A percentile compares a stretch with the other conserved stretches of the same genome.
Evolutionary conservation across 306 rosid genomes (phyloP).

Genomic region (Rosa persica): DNA sequence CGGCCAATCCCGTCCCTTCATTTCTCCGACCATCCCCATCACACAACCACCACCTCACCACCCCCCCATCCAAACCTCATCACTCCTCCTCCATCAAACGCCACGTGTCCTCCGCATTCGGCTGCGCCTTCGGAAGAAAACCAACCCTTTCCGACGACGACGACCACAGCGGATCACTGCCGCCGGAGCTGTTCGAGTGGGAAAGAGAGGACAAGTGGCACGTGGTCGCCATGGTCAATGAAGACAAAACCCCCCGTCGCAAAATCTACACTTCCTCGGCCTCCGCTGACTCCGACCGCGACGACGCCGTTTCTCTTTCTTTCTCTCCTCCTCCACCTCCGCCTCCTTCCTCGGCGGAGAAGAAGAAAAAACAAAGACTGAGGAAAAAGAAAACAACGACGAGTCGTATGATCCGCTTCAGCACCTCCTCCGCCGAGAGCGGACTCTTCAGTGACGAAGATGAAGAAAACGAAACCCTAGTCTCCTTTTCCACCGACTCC

Average conservation of each 20-base stretch:
- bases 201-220: constrained; percentile 46
- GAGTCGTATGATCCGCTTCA: constrained; percentile 30
- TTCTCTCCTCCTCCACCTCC: constrained; percentile 27
- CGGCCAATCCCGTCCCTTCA: constrained; percentile 36
- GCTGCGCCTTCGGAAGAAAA: constrained; percentile 33
- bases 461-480: constrained; percentile 59
- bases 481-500: constrained; percentile 47
- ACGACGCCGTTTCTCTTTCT: constrained; percentile 21
- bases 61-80: constrained; percentile 21
- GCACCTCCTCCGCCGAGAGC: constrained; percentile 59
- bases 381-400: constrained; percentile 37
- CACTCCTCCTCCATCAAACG: constrained; percentile 35
- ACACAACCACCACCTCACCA: constrained; percentile 12
- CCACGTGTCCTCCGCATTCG: constrained; percentile 47
- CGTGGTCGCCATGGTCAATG: constrained; percentile 45
- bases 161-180: constrained; percentile 20
- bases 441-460: constrained; percentile 45
- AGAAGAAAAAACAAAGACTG: constrained; percentile 29
- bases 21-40: constrained; percentile 26
- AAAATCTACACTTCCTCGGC: constrained; percentile 48
- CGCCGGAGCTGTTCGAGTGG: constrained; percentile 33
- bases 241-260: constrained; percentile 32
- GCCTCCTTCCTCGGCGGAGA: constrained; percentile 22
- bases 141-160: constrained; percentile 47
- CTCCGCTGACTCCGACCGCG: constrained; percentile 30